Percentiles rank a stretch among this genome's conserved stretches.
phyloP scores from a whole-genome alignment of 345 rosid species.

The Kandelia obovata region DNA sequence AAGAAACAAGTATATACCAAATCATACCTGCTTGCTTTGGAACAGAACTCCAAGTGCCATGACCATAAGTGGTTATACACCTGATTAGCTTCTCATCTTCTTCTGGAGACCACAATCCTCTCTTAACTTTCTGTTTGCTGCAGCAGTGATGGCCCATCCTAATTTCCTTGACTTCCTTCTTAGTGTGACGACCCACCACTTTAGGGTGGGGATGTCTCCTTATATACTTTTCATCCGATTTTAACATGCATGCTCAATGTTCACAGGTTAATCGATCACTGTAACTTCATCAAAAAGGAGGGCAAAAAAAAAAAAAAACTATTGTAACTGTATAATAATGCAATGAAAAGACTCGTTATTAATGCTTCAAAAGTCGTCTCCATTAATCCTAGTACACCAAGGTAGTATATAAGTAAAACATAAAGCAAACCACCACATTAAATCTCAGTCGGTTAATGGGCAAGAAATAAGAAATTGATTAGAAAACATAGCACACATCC shows the following conservation, averaged over 20 bases:
- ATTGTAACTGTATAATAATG: no score
- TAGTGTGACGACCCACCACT: not conserved
- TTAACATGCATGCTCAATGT: no score
- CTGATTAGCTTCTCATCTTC: conserved; percentile 56
- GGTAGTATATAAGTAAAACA: no score
- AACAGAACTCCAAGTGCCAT: conserved; percentile 61
- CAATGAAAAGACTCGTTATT: no score
- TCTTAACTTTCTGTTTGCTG: conserved; percentile 61
- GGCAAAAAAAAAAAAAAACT: not conserved
- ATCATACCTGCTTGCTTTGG: conserved; percentile 48
- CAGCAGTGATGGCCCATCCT: conserved; percentile 60
- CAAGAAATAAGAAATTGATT: no score
- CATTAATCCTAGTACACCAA: no score
- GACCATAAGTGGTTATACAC: conserved; percentile 44
- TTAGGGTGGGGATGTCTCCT: not conserved
- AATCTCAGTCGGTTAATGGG: no score
- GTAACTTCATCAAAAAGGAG: not conserved
- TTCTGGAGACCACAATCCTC: conserved; percentile 68
- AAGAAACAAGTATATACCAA: not conserved
- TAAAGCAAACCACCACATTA: no score
- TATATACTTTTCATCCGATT: not conserved
- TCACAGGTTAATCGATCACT: not conserved
- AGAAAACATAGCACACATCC: no score
- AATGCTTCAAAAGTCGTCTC: no score
- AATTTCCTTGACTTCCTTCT: not conserved